These are phyloP conservation scores for Nicotiana rustica DNA, from an alignment of 305 asterid species.

Conservation along the genomic window DNA sequence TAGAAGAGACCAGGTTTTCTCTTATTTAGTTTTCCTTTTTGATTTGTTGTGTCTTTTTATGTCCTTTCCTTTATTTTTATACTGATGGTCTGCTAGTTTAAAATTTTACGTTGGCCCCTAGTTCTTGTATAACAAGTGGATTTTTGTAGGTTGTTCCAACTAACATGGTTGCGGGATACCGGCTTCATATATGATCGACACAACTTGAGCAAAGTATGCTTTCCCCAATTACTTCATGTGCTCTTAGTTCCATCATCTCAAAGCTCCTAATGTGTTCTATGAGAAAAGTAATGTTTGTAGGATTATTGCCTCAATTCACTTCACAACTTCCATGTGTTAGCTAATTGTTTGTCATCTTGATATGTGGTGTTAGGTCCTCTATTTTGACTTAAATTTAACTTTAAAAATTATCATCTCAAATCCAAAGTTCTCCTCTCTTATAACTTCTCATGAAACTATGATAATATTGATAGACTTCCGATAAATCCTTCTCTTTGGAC, in stretches of 20 bases:
- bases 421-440: neutral
- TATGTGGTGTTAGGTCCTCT: neutral
- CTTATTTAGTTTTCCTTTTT: neutral
- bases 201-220: constrained; percentile 75
- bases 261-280: constrained; percentile 1
- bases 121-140: constrained; percentile 31
- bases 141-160: constrained; percentile 92
- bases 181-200: constrained; percentile 83
- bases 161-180: constrained; percentile 77
- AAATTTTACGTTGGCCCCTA: neutral
- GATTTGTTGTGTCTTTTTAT: neutral
- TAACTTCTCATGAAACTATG: constrained; percentile 4
- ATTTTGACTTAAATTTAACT: neutral
- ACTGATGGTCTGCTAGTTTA: constrained; percentile 1
- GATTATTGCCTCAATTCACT: neutral
- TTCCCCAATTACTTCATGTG: constrained; percentile 26
- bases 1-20: constrained; percentile 19
- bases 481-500: constrained; percentile 20
- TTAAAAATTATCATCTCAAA: neutral
- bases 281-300: neutral
- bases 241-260: neutral
- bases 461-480: neutral
- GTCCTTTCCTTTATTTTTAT: neutral
- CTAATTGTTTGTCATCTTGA: constrained; percentile 8
- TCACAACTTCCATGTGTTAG: constrained; percentile 15